Evolutionary conservation across 139 green algal species (phyloP).

Genomic region (Picochlorum sp.): DNA sequence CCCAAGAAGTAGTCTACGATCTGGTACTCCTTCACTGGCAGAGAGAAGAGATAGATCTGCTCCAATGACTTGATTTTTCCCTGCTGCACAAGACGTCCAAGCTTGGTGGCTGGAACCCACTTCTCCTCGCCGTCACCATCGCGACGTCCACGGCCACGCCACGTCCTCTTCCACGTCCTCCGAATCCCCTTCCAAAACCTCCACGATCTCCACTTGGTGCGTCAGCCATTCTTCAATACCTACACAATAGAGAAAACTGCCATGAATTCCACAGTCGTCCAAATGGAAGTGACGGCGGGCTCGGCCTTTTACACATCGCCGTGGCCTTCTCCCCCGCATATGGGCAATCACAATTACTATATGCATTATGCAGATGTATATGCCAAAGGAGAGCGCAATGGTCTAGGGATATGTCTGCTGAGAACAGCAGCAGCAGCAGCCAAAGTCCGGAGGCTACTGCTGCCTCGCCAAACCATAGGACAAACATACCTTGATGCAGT

Average conservation of each 20-base stretch:
- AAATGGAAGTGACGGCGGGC: no score
- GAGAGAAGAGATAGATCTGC: constrained; percentile 99
- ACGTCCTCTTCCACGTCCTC: constrained; percentile 55
- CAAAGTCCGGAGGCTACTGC: no score
- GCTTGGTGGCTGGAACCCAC: constrained; percentile 97
- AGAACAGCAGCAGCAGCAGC: no score
- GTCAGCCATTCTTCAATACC: constrained; percentile 40
- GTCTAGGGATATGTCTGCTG: no score
- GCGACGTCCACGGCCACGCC: constrained; percentile 59
- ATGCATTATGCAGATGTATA: no score
- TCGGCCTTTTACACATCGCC: no score
- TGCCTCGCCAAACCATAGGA: no score
- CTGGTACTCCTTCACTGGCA: constrained; percentile 98
- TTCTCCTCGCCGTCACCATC: constrained; percentile 88
- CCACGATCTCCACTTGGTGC: constrained; percentile 57
- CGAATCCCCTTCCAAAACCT: constrained; percentile 87
- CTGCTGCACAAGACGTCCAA: constrained; percentile 94
- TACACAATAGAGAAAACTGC: neutral
- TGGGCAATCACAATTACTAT: no score
- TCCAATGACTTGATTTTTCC: constrained; percentile 98
- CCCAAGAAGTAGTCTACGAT: constrained; percentile 88
- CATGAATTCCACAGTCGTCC: neutral
- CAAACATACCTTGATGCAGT: no score
- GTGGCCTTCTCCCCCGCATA: no score
- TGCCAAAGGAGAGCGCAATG: no score